These are phyloP conservation scores for Isoetes engelmannii DNA, from an alignment of 83 land plant species.

Conservation along the genomic window DNA sequence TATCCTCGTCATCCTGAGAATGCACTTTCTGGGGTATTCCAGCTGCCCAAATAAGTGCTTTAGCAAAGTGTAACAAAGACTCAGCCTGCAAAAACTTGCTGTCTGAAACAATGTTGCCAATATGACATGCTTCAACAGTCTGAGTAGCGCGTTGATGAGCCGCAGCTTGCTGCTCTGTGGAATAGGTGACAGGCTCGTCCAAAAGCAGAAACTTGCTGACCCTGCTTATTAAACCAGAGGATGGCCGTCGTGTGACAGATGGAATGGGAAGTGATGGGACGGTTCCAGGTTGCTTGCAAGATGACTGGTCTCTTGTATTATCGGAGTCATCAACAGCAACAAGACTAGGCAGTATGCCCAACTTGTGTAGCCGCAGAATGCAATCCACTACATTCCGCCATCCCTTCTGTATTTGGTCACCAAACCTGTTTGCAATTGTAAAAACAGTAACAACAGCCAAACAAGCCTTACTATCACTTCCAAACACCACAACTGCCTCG, in stretches of 20 bases:
- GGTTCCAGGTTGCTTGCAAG: background rate
- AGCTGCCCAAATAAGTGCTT: constrained; percentile 12
- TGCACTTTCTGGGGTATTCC: constrained; percentile 1
- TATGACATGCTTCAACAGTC: constrained; percentile 10
- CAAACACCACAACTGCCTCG: constrained; percentile 1
- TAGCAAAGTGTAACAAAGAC: background rate
- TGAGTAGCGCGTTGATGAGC: background rate
- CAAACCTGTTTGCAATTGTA: constrained; percentile 9
- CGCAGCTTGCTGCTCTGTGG: constrained; percentile 6
- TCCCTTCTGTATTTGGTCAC: constrained; percentile 3
- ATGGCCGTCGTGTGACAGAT: background rate
- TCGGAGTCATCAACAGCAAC: background rate
- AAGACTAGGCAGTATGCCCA: constrained; percentile 6
- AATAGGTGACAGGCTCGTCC: background rate
- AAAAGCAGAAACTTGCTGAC: background rate
- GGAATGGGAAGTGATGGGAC: background rate
- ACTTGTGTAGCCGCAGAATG: constrained; percentile 10
- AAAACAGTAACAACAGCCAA: constrained; percentile 6
- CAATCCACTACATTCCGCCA: constrained; percentile 7
- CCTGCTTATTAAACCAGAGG: constrained; percentile 1
- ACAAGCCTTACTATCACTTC: background rate
- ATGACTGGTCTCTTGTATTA: background rate
- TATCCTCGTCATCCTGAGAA: constrained; percentile 3
- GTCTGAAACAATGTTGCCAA: constrained; percentile 5
- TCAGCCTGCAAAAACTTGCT: constrained; percentile 13